A percentile compares a stretch with the other conserved stretches of the same genome.
Conservation (phyloP, 2,329 filamentous ascomycete genomes). For the Pestalotiopsis sp. region DNA sequence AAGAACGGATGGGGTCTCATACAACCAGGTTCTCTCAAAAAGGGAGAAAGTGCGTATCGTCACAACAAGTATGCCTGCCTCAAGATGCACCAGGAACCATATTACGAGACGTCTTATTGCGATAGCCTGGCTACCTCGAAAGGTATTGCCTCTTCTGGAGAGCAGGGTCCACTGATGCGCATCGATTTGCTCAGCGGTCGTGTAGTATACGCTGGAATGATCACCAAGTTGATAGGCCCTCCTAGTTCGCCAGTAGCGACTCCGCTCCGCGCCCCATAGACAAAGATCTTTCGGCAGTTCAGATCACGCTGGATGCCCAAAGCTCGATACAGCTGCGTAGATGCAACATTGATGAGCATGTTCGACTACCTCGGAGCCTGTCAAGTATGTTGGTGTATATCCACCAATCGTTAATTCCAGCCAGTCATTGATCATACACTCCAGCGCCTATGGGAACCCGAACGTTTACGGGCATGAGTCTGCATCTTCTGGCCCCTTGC, state of each 20-base stretch:
- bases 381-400: not conserved
- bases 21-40: not conserved
- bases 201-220: not conserved
- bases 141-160: not conserved
- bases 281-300: not conserved
- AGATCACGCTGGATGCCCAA: not conserved
- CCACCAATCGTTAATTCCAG: not conserved
- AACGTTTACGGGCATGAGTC: not conserved
- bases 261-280: not conserved
- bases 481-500: too few relatives aligned
- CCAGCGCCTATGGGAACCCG: not conserved
- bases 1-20: not conserved
- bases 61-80: not conserved
- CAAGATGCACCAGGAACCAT: not conserved
- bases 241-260: not conserved
- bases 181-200: not conserved
- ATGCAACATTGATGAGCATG: not conserved
- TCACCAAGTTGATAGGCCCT: not conserved
- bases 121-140: not conserved
- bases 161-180: not conserved
- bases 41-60: not conserved
- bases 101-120: not conserved
- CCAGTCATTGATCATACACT: not conserved
- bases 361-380: not conserved
- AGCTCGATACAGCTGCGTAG: not conserved